Evolutionary conservation across 331 rosid species (phyloP), one percentile per base, ranked within the genome.

Genomic region (Malus hybrid): DNA sequence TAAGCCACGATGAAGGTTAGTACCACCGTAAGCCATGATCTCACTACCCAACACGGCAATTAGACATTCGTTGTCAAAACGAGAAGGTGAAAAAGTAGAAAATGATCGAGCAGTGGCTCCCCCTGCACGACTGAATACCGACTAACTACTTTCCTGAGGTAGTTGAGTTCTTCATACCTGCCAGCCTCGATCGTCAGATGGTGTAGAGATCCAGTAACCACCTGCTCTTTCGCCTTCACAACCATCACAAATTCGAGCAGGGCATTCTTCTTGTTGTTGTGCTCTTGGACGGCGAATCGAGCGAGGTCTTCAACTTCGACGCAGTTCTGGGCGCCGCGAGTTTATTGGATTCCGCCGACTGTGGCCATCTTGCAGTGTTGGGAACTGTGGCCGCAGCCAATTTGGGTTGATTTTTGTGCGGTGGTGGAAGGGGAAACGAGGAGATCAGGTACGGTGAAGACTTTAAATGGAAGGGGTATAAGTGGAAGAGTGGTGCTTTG

Each of bases 211-310:
- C 99, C 99, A 10, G 97, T 84, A 42, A 94, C 97, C 74, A 89
- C 90, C 77, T 89, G 97, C 52, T 94, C 96, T 56, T 83, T 86
- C 0, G 97, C 96, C 90, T 88, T 92, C 81, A 92, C 90, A 70
- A 94, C 91, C 81, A 88, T 82, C 10, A 74, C 88, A 80, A 87
- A 89, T 87, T 92, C 97, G 4, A 94, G 86, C 70, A 94, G 70
- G 2, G 88, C 82, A 79, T 92, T 94, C 97, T 94, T 88, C 76
- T 88, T 91, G 70, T 89, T 85, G 68, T 94, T 94, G 84, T 94
- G 99, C 31, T 94, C 87, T 2, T 91, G 88, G 48, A 94, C 92
- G 7, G 99, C 99, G 83, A 94, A 94, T 13, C 95, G 90, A 50
- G 89, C 96, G 31, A 94, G 91, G 70, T 83, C 63, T 27, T 94